Base-by-base conservation (phyloP, 2,329 filamentous ascomycete genomes). In the Myriosclerotinia curreyana region DNA sequence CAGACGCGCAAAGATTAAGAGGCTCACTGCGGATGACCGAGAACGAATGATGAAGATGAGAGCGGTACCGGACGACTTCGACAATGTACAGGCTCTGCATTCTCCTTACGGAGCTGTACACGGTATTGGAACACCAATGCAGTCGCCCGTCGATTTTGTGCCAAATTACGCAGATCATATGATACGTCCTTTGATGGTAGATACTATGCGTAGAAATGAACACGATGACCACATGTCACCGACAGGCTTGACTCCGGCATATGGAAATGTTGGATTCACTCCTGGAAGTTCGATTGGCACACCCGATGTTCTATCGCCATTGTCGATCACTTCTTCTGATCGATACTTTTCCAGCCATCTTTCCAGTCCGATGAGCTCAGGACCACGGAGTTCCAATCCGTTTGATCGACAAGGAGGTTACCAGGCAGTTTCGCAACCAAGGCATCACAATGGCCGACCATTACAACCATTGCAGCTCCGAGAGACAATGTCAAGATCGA, bases 11-110 rank as follows among this genome's bases (percentile, higher is more conserved):
- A 90, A 90, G 74, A 88, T 89, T 73, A 90, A 90, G 80, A 82
- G 87, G 54, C 79, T 89, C 67, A 88, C 83, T 69, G 85, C 81
- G n/a, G 86, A 89, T 74, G 87, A 90, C 72, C 82, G 86, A 55
- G 86, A 90, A 66, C 81, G 86, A 64, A 87, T 89, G 82, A 85
- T 90, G 73, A 87, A 87, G 75, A 89, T 89, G 85, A 81, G 86
- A 63, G 86, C 87, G 4, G 84, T 90, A 5, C 87, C 87, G 11
- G 86, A 89, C 68, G 86, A 86, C 69, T 90, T 90, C 67, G 86
- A 89, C 74, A 89, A 87, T 69, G 81, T 89, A 3, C 85, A 88
- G 72, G 87, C 86, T 17, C 77, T 90, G 20, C 87, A 89, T 73
- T 87, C 85, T 25, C 85, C 85, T 5, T 88, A 88, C 67, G 86